These are phyloP conservation scores for Paramecium tetraurelia DNA, from an alignment of 73 alveolate genomes.

Conservation along the genomic window DNA sequence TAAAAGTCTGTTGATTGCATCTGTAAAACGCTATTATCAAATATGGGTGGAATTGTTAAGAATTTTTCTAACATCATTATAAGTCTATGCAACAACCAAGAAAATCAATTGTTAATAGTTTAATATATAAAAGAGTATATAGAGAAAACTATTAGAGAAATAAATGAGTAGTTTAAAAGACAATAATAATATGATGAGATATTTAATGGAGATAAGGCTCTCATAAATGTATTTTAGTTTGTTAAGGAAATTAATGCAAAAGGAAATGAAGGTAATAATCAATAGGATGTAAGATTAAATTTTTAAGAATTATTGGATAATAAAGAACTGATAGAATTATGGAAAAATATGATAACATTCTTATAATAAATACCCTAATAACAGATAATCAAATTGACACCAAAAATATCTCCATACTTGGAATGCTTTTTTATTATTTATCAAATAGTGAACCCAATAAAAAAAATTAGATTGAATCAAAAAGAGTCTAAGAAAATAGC, in stretches of 20 bases:
- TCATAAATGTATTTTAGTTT: neutral
- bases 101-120: neutral
- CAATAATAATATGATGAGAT: neutral
- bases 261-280: neutral
- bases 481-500: neutral
- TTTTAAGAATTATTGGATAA: neutral
- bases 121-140: neutral
- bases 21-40: neutral
- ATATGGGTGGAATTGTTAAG: neutral
- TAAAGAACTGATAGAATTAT: neutral
- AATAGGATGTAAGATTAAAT: neutral
- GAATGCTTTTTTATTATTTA: conserved; percentile 2
- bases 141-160: neutral
- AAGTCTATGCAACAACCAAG: neutral
- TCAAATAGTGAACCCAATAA: neutral
- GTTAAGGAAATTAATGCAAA: neutral
- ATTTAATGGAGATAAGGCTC: neutral
- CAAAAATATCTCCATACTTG: neutral
- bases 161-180: neutral
- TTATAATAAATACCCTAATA: neutral
- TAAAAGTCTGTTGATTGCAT: neutral
- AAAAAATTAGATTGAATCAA: neutral
- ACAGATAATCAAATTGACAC: neutral
- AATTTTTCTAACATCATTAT: neutral
- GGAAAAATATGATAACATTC: neutral